Conservation (phyloP, 2,329 filamentous ascomycete species). For the Hypoxylon sp. region DNA sequence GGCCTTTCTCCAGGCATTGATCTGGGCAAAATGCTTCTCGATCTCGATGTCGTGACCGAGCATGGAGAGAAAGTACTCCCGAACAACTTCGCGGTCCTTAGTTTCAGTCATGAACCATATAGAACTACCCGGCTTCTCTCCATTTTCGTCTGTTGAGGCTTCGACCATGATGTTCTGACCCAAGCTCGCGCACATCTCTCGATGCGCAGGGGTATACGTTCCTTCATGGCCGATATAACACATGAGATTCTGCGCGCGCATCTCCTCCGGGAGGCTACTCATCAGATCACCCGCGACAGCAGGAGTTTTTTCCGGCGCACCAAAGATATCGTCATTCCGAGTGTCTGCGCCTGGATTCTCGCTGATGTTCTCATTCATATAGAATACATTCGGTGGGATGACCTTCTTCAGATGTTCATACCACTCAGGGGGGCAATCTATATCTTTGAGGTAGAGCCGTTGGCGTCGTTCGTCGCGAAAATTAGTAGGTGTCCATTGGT, state of each 20-base stretch:
- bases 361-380: constrained; percentile 83
- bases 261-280: constrained; percentile 87
- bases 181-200: constrained; percentile 96
- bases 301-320: constrained; percentile 67
- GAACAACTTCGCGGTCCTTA: constrained; percentile 89
- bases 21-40: constrained; percentile 95
- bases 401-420: constrained; percentile 81
- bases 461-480: constrained; percentile 86
- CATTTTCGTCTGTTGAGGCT: constrained; percentile 79
- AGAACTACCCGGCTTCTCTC: constrained; percentile 87
- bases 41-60: constrained; percentile 97
- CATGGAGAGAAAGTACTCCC: constrained; percentile 93
- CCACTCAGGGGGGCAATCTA: constrained; percentile 94
- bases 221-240: constrained; percentile 98
- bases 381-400: constrained; percentile 87
- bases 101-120: constrained; percentile 99
- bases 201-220: constrained; percentile 94
- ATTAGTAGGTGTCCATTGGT: constrained; percentile 82
- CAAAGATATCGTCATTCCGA: constrained; percentile 61
- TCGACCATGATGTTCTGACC: constrained; percentile 99
- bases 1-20: constrained; percentile 95
- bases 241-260: constrained; percentile 97
- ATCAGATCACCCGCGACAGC: constrained; percentile 91
- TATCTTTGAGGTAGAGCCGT: constrained; percentile 95
- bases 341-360: constrained; percentile 47